Base-by-base conservation (phyloP, 176 grass and related monocot genomes). In the Eleusine indica region DNA sequence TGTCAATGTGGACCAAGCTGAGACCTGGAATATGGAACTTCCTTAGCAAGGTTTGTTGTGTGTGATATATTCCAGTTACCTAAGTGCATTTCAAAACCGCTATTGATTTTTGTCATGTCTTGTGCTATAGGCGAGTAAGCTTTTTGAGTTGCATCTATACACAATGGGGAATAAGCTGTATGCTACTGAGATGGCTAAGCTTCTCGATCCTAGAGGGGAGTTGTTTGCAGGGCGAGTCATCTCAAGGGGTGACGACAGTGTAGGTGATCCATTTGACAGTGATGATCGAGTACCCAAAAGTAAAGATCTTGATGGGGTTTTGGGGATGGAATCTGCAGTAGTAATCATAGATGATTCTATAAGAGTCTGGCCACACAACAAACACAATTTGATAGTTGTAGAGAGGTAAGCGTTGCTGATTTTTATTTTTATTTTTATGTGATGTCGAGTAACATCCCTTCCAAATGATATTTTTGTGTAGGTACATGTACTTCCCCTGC, bases 1-100 rank as follows among this genome's bases (percentile, higher is more conserved):
- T 99, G 96, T 63, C 82, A 76, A 99, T 99, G 96, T 99, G 96
- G 96, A 99, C 96, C 18, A 99, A 99, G 63, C 86, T 99, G 70
- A 93, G 96, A 60, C 93, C 96, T 42, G 96, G 96, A 79, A 96
- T 99, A 49, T 99, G 96, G 96, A 99, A 94, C 84, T 99, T 99
- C 84, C 86, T 99, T 29, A 90, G 96, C 51, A 94, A 96, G 96
- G 96, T 99, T 89, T 78, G 69, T 71, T 81, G 38, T 58, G 4
- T 66, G 79, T 52, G 15, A 22, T 66, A n/a, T 70, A 43, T 43
- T 57, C 35, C 15, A 22, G 54, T 74, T 38, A 46, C 4, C 7
- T 75, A 16, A 66, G 18, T 77, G 16, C 51, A 13, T 84, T 74
- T 75, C 62, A 54, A 63, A 14, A 68, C 15, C 43, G 1, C 0